A percentile compares a stretch with the other conserved stretches of the same genome.
Conservation (phyloP, 805 yeast species). For the Candida maesae region DNA sequence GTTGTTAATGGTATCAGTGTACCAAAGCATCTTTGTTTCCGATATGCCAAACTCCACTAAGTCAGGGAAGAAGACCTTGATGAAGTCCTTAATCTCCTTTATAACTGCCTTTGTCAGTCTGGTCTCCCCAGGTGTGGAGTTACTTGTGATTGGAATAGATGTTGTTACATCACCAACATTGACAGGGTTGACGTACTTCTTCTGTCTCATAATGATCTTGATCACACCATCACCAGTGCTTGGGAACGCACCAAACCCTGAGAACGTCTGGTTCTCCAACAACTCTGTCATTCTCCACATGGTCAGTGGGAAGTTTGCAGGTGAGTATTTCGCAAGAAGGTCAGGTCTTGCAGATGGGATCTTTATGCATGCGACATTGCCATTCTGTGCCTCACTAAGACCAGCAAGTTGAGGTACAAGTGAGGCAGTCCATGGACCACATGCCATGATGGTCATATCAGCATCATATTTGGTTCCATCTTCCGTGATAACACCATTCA, state of each 20-base stretch:
- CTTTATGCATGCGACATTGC: slow-evolving; percentile 31
- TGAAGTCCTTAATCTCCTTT: slow-evolving; percentile 18
- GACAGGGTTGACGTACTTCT: slow-evolving; percentile 31
- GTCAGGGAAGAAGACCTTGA: slow-evolving; percentile 17
- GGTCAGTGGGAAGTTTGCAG: slow-evolving; percentile 29
- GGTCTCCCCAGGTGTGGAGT: slow-evolving; percentile 20
- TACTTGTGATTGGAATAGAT: slow-evolving; percentile 31
- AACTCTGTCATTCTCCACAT: slow-evolving; percentile 32
- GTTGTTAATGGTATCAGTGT: slow-evolving; percentile 31
- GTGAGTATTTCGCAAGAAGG: slow-evolving; percentile 30
- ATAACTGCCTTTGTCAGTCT: slow-evolving; percentile 27
- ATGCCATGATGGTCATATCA: slow-evolving; percentile 14
- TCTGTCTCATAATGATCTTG: slow-evolving; percentile 34
- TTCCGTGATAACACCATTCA: slow-evolving; percentile 21
- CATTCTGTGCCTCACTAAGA: slow-evolving; percentile 33
- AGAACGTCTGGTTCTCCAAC: slow-evolving; percentile 26
- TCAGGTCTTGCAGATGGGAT: slow-evolving; percentile 34
- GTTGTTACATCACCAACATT: slow-evolving; percentile 20
- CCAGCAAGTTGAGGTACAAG: slow-evolving; percentile 27
- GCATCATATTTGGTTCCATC: slow-evolving; percentile 24
- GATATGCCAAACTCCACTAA: slow-evolving; percentile 13
- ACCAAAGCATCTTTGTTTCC: slow-evolving; percentile 33
- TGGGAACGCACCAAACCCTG: slow-evolving; percentile 35
- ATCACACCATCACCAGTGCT: slow-evolving; percentile 29
- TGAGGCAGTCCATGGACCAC: slow-evolving; percentile 24